A percentile compares a stretch with the other conserved stretches of the same genome.
Conservation (phyloP, 2,329 filamentous ascomycete species). For the Trichoderma atrobrunneum region DNA sequence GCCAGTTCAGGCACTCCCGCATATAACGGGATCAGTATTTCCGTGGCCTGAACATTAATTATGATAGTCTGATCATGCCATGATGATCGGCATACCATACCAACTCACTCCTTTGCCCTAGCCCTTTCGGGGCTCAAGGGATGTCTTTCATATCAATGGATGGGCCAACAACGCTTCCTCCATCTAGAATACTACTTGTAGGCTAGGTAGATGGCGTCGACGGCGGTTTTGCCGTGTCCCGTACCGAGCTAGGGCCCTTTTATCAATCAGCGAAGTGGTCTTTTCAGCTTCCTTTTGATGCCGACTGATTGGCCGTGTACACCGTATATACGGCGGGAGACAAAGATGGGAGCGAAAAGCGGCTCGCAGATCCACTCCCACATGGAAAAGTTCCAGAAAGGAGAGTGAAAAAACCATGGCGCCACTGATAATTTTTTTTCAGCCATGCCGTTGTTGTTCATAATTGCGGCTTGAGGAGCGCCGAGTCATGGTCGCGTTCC, state of each 20-base stretch:
- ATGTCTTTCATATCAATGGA: not conserved
- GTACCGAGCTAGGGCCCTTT: not conserved
- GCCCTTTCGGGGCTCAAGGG: not conserved
- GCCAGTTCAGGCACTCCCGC: conserved; percentile 7
- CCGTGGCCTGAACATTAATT: not conserved
- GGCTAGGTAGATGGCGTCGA: not conserved
- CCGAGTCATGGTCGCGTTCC: not conserved
- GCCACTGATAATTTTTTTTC: not conserved
- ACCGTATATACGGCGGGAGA: not conserved
- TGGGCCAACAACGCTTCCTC: not conserved
- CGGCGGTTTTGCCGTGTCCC: not conserved
- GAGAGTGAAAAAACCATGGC: not conserved
- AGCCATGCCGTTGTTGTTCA: not conserved
- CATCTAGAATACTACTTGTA: not conserved
- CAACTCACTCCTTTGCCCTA: not conserved
- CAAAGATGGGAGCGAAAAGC: not conserved
- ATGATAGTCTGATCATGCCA: not conserved
- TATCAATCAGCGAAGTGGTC: not conserved
- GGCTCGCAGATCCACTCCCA: conserved; percentile 4
- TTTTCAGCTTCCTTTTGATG: not conserved
- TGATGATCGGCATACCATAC: conserved; percentile 7
- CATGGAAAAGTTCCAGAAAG: not conserved
- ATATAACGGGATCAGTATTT: not conserved
- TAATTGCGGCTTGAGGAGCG: not conserved
- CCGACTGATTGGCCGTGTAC: not conserved